Conservation (phyloP, 345 rosid species). For the Brassica cretica region DNA sequence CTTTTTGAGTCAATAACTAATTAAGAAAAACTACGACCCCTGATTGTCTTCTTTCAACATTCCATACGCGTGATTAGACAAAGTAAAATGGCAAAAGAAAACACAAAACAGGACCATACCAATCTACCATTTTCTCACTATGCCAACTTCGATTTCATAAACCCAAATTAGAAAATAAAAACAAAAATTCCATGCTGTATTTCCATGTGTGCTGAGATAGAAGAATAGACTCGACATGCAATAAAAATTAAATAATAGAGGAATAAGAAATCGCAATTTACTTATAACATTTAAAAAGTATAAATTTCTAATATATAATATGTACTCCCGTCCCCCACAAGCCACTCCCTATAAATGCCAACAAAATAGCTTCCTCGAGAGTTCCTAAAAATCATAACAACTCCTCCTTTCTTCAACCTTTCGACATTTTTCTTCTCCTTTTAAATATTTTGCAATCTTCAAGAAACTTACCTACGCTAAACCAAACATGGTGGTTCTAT, state of each 20-base stretch:
- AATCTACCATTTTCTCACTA: conserved; percentile 28
- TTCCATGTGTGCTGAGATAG: conserved; percentile 38
- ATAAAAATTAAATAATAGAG: conserved; percentile 3
- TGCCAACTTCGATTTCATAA: conserved; percentile 37
- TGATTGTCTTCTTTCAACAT: conserved; percentile 37
- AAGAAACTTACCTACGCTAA: neutral
- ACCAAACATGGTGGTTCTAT: conserved; percentile 65
- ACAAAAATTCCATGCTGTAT: conserved; percentile 42
- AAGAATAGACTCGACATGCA: conserved; percentile 35
- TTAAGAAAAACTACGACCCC: conserved; percentile 34
- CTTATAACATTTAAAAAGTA: neutral
- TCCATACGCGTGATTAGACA: conserved; percentile 40
- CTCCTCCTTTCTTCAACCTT: conserved; percentile 3
- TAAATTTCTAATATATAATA: too few relatives aligned
- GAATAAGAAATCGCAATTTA: neutral
- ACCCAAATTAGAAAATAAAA: conserved; percentile 39
- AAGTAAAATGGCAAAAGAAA: conserved; percentile 20
- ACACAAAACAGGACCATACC: conserved; percentile 22
- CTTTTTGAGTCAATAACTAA: conserved; percentile 28
- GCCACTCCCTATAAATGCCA: conserved; percentile 33
- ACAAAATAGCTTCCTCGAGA: conserved; percentile 20
- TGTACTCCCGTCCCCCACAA: neutral
- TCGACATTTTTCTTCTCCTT: neutral
- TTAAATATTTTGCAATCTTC: neutral
- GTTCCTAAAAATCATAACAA: conserved; percentile 28